Percentiles rank a stretch among this genome's conserved stretches.
Conservation (phyloP, 208 protist species). For the Crithidia thermophila region DNA sequence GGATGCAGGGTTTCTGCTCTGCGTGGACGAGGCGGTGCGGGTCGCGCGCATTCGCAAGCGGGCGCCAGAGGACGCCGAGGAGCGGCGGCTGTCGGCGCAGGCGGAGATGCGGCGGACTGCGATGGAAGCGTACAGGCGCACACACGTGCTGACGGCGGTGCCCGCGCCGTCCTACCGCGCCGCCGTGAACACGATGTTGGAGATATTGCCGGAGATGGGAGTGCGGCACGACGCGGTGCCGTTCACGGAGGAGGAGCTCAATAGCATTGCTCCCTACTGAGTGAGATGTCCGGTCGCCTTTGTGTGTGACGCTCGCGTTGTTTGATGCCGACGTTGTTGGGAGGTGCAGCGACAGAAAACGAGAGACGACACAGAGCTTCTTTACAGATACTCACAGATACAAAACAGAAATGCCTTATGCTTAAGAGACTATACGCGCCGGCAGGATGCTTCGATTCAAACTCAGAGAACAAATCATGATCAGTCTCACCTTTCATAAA, state of each 20-base stretch:
- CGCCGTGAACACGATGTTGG: constrained; percentile 65
- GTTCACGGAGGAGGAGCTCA: constrained; percentile 50
- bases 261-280: constrained; percentile 45
- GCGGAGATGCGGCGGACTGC: constrained; percentile 55
- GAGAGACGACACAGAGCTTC: too few species aligned
- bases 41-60: constrained; percentile 51
- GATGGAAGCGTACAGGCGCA: constrained; percentile 60
- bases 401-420: too few species aligned
- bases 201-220: constrained; percentile 26
- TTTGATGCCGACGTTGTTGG: too few species aligned
- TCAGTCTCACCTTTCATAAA: too few species aligned
- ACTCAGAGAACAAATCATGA: too few species aligned
- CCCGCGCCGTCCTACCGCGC: constrained; percentile 40
- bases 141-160: constrained; percentile 42
- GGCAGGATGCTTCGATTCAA: too few species aligned
- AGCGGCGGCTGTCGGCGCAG: constrained; percentile 49
- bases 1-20: constrained; percentile 42
- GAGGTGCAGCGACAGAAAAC: too few species aligned
- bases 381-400: too few species aligned
- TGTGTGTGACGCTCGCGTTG: too few species aligned
- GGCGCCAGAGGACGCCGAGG: constrained; percentile 64
- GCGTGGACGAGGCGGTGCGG: constrained; percentile 64
- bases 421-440: too few species aligned
- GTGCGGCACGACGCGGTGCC: constrained; percentile 28
- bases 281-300: neutral